Evolutionary conservation across 1,139 yeast species (phyloP).

Genomic region (Taphrina sp.): DNA sequence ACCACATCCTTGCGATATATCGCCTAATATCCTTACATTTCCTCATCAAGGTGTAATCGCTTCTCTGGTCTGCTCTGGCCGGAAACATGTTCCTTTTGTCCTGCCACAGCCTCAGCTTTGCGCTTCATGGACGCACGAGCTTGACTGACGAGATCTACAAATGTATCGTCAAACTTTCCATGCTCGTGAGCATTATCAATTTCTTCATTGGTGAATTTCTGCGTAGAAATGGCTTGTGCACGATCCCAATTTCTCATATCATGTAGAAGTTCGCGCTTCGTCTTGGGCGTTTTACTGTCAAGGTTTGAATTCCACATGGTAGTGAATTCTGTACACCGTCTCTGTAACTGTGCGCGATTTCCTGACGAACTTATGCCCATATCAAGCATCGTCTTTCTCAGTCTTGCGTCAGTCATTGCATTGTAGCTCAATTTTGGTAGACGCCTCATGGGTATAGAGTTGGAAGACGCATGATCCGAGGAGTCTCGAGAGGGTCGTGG

Average conservation of each 20-base stretch:
- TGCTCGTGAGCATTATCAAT: conserved; percentile 55
- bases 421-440: conserved; percentile 64
- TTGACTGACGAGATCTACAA: conserved; percentile 51
- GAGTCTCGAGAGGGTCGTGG: background rate
- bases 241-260: conserved; percentile 69
- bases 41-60: no score
- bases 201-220: conserved; percentile 36
- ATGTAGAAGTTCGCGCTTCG: conserved; percentile 55
- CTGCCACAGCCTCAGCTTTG: no score
- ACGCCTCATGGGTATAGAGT: conserved; percentile 36
- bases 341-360: conserved; percentile 60
- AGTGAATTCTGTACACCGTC: conserved; percentile 74
- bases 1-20: no score
- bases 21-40: no score
- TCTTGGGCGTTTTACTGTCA: conserved; percentile 69
- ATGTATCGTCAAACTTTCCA: conserved; percentile 53
- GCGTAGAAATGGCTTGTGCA: conserved; percentile 15
- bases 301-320: conserved; percentile 78
- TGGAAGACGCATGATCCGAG: background rate
- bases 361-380: conserved; percentile 64
- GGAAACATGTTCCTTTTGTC: no score
- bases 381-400: conserved; percentile 59
- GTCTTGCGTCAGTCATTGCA: conserved; percentile 58
- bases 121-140: conserved; percentile 46
- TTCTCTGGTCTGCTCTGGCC: no score